phyloP scores from a whole-genome alignment of 1,284 basidiomycete genomes.

The Ceratobasidium sp. region DNA sequence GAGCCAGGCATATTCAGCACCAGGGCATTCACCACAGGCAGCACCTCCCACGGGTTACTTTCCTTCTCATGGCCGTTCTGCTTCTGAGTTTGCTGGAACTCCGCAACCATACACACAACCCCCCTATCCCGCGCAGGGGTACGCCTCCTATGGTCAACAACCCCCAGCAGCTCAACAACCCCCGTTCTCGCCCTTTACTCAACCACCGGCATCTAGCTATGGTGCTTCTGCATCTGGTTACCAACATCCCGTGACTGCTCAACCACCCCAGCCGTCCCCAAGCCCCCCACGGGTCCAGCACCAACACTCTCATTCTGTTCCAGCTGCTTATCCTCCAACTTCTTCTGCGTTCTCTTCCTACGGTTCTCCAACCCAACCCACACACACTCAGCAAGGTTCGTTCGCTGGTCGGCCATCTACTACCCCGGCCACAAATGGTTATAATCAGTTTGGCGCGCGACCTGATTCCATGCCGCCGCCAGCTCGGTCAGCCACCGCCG shows the following conservation, averaged over 20 bases:
- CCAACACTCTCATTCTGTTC: slow-evolving; percentile 39
- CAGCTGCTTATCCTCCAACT: slow-evolving; percentile 11
- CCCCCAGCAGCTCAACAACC: slow-evolving; percentile 14
- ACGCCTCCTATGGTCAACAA: slow-evolving; percentile 28
- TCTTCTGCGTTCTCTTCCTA: background rate
- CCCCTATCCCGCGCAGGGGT: slow-evolving; percentile 35
- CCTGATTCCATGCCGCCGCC: background rate
- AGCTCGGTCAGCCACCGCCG: slow-evolving; percentile 7
- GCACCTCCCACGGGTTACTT: slow-evolving; percentile 14
- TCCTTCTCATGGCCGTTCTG: slow-evolving; percentile 21
- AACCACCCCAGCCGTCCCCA: background rate
- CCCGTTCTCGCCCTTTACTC: slow-evolving; percentile 37
- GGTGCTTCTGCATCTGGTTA: slow-evolving; percentile 4
- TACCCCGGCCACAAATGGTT: background rate
- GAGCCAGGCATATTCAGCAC: slow-evolving; percentile 3
- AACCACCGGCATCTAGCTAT: slow-evolving; percentile 9
- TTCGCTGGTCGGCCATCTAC: background rate
- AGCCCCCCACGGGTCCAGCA: slow-evolving; percentile 20
- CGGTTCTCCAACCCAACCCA: background rate
- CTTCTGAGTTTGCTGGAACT: slow-evolving; percentile 20
- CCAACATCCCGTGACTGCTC: slow-evolving; percentile 9
- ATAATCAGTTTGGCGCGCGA: slow-evolving; percentile 10
- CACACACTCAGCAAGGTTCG: background rate
- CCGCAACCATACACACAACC: slow-evolving; percentile 11
- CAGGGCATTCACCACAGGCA: slow-evolving; percentile 24